Base-by-base conservation (phyloP, 495 filamentous ascomycete species). In the Aspergillus affinis region DNA sequence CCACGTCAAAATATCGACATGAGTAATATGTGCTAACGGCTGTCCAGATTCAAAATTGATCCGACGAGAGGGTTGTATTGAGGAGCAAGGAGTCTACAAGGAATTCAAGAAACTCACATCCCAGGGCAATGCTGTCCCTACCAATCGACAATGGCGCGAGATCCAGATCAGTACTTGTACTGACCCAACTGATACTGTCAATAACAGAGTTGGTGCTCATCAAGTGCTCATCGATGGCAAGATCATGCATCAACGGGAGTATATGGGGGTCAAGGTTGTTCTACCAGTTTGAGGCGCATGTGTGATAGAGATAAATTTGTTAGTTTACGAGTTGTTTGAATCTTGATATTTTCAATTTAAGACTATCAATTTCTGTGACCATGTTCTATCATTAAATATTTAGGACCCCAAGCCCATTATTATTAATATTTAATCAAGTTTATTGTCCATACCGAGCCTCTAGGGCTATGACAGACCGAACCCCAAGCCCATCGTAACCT, bases 221-320 rank as follows among this genome's bases (percentile, higher is more conserved):
- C 74, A 77, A 49, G 67, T 73, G 0, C 30, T 77, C 1, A 70
- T 77, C 54, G 69, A 77, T 57, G 74, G 74, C 15, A 77, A 75
- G 61, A 30, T 77, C 19, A 75, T 77, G 72, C 71, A 74, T 55
- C 74, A 77, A 57, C 63, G 73, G 19, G 75, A 77, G 53, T 77
- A 77, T 52, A 75, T 76, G 75, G 75, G 73, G 27, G 69, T 77
- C 15, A 77, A 77, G 61, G 75, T 77, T 54, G 69, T 77, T 19
- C 54, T 76, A 44, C 75, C 75, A 32, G 73, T 77, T 50, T 76
- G 55, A 61, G 21, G 23, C 17, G 23, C 4, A 3, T 46, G 13
- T 46, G 18, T 18, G 13, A 46, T 46, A 46, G 44, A 3, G 1
- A 1, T 15, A 5, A 15, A 2, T 18, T 46, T 2, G 44, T 6